Base-by-base conservation (phyloP, 2,329 filamentous ascomycete species). In the Cladophialophora carrionii region DNA sequence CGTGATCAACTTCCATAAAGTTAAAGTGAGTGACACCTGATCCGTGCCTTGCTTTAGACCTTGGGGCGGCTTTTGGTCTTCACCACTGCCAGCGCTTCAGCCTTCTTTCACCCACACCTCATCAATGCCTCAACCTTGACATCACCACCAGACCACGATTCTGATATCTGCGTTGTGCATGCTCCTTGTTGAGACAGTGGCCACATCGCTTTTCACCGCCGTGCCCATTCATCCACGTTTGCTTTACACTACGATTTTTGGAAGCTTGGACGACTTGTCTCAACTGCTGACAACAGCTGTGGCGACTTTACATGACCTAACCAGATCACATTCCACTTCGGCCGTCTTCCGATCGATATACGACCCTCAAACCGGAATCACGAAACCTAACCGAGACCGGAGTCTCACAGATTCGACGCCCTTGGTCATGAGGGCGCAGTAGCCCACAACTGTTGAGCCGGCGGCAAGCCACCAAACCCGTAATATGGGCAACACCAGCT, bases 401-500 rank as follows among this genome's bases (percentile, higher is more conserved):
- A 12, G 57, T 29, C 20, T 24, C 46, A 9, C 48, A 53, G 31
- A 51, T 14, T 49, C 24, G 32, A 37, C 41, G n/a, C 34, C 26
- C 20, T 32, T 55, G 54, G 60, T 60, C 64, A 69, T 69, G 67
- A 34, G 55, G 60, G 62, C 59, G 37, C 31, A 65, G 24, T 65
- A 65, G 53, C 41, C 49, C 41, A 26, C 26, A n/a, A 26, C 56
- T 57, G 54, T 66, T 61, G 58, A 60, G 32, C 54, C 34, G 59
- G 52, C 62, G 14, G 46, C 60, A 61, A 48, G 53, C 51, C 32
- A 52, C 46, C 29, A 32, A 31, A 43, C 43, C 48, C 43, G 58
- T 41, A 55, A 46, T 20, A 70, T 70, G 68, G 68, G 68, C 34
- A 70, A 70, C 41, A 64, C 62, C 20, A 43, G 54, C 12, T 70